Base-by-base conservation (phyloP, 352 stramenopile species). In the Phytopythium boreale region DNA sequence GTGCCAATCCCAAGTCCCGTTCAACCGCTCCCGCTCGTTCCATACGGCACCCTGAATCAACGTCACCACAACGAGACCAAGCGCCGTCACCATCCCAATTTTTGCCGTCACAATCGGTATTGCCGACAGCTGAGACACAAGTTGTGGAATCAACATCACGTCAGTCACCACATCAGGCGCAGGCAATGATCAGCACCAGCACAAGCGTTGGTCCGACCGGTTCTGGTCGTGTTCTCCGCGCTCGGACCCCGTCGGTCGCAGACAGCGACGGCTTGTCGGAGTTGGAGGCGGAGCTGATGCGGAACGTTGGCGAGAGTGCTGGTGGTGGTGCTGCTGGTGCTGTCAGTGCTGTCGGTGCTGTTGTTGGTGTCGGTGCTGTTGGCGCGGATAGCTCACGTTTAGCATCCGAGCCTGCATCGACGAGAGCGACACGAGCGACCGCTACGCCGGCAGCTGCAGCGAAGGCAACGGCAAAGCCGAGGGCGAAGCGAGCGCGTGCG, bases 221-320 rank as follows among this genome's bases (percentile, higher is more conserved):
- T 11, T 53, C 24, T 22, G 47, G 47, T 4, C 47, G 47, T 53
- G 24, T 17, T 57, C 34, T 20, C 12, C 43, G 19, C 8, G 52
- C 29, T 6, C 27, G 65, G 50, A 26, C 22, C 0, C 53, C 53
- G 36, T 75, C 66, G 20, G 64, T 68, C 49, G 59, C 62, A 41
- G 70, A 71, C 11, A 77, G 68, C n/a, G 69, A 81, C 36, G 70
- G 69, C 12, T 41, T 79, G 49, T 69, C 68, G 46, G 59, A 76
- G 49, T 52, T 81, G 7, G 68, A 79, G 52, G 69, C 56, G 22
- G 70, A 83, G 56, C 51, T 76, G 19, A 67, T 47, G 12, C 61
- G 36, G 14, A 57, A 46, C 27, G 29, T 55, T 14, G 52, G 20
- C 4, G 29, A 53, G 46, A 31, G 22, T 9, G 39, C 8, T 46